Conservation (phyloP, 1,284 basidiomycete species). For the Ustilago bromivora region DNA sequence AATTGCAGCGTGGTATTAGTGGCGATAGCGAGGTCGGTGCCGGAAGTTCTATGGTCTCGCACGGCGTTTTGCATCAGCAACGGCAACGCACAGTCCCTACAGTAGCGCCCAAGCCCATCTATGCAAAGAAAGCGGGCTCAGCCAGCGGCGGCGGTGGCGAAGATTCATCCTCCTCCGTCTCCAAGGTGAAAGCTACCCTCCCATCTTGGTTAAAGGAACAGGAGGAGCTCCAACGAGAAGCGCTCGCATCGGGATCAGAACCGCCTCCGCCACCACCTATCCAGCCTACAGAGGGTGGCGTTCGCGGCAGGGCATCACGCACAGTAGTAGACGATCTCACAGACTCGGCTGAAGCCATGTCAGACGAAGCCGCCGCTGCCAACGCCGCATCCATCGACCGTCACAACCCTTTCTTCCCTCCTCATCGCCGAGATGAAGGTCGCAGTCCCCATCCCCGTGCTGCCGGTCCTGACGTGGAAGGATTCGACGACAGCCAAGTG, state of each 20-base stretch:
- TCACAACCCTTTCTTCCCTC: conserved; percentile 64
- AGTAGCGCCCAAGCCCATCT: conserved; percentile 61
- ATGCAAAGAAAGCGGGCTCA: conserved; percentile 44
- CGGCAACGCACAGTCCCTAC: conserved; percentile 44
- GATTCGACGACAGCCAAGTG: conserved; percentile 40
- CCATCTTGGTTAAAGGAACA: conserved; percentile 68
- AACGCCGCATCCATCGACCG: conserved; percentile 64
- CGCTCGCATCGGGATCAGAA: conserved; percentile 54
- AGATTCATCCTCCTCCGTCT: conserved; percentile 15
- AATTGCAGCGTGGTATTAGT: conserved; percentile 32
- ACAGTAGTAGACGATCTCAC: conserved; percentile 61
- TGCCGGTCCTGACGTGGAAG: conserved; percentile 14
- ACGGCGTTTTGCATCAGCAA: conserved; percentile 18
- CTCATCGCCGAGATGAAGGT: conserved; percentile 52
- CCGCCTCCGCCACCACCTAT: conserved; percentile 54
- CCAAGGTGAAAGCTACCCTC: conserved; percentile 53
- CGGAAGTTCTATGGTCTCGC: conserved; percentile 30
- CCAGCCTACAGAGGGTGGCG: conserved; percentile 47
- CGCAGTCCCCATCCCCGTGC: conserved; percentile 18
- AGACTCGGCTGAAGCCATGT: conserved; percentile 57
- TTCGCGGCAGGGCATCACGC: conserved; percentile 32
- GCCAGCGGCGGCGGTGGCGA: conserved; percentile 13
- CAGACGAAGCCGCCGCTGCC: conserved; percentile 55
- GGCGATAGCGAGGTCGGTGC: conserved; percentile 37
- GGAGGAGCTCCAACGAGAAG: conserved; percentile 61